Conservation (phyloP, 1,284 basidiomycete species). For the Rhodotorula sp. region DNA sequence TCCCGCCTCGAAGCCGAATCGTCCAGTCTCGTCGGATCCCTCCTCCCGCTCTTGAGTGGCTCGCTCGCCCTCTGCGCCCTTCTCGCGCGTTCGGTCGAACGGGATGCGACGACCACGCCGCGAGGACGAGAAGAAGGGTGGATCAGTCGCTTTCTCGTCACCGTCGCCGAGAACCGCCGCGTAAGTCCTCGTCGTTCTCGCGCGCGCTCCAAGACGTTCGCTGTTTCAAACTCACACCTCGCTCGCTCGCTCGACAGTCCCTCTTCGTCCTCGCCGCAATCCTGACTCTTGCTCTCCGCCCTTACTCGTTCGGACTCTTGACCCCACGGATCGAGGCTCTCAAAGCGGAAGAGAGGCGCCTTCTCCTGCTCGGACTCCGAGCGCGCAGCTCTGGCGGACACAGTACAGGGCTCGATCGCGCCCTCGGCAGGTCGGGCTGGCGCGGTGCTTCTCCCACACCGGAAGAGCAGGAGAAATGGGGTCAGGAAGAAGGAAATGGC, state of each 20-base stretch:
- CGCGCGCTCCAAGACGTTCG: neutral
- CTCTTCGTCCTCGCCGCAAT: slow-evolving; percentile 10
- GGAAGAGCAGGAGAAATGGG: neutral
- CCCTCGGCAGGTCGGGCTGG: neutral
- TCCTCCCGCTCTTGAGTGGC: slow-evolving; percentile 1
- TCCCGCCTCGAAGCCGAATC: slow-evolving; percentile 5
- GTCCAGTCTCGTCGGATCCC: neutral
- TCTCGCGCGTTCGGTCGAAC: neutral
- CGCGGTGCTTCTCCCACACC: slow-evolving; percentile 4
- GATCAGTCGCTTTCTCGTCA: neutral
- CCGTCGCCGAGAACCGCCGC: slow-evolving; percentile 4
- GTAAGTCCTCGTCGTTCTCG: neutral
- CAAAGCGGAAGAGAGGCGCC: slow-evolving; percentile 10
- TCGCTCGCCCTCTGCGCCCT: slow-evolving; percentile 10
- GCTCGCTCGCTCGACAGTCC: neutral
- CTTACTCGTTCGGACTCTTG: slow-evolving; percentile 16
- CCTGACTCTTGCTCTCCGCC: slow-evolving; percentile 6
- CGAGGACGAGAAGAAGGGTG: too few relatives aligned
- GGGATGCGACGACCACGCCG: neutral
- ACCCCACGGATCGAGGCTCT: slow-evolving; percentile 11
- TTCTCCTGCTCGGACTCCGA: neutral
- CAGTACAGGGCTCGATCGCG: neutral
- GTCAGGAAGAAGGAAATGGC: neutral
- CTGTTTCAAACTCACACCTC: neutral
- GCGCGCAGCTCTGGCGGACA: neutral